Evolutionary conservation across 2,329 filamentous ascomycete genomes (phyloP).

Genomic region (Hirsutella thompsonii): DNA sequence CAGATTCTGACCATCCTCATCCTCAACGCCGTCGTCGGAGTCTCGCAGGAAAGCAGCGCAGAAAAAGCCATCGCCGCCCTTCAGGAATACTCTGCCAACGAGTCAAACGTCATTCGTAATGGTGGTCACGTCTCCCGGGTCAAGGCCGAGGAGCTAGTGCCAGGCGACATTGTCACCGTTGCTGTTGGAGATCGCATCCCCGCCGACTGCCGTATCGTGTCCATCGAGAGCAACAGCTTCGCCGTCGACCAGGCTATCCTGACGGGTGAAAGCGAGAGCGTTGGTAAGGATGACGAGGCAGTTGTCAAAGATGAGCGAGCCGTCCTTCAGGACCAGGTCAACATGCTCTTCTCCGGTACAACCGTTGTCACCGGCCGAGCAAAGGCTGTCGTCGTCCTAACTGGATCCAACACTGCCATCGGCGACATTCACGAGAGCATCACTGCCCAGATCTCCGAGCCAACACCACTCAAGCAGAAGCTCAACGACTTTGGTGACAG

Average conservation of each 20-base stretch:
- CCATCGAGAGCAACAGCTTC: constrained; percentile 95
- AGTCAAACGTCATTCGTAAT: constrained; percentile 84
- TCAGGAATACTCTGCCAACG: constrained; percentile 97
- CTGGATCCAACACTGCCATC: constrained; percentile 83
- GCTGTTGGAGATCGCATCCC: constrained; percentile 87
- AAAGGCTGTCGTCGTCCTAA: constrained; percentile 79
- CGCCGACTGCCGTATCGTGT: constrained; percentile 80
- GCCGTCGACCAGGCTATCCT: constrained; percentile 92
- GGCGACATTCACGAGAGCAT: constrained; percentile 99
- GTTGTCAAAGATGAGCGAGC: constrained; percentile 66
- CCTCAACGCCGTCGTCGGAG: constrained; percentile 91
- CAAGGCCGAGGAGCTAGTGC: constrained; percentile 94
- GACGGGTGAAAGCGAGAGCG: constrained; percentile 95
- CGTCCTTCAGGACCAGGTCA: constrained; percentile 93
- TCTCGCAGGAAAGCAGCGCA: constrained; percentile 96
- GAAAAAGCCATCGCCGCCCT: constrained; percentile 97
- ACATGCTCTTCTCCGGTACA: constrained; percentile 97
- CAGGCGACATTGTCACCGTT: constrained; percentile 81
- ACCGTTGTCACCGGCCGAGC: constrained; percentile 93
- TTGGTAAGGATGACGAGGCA: constrained; percentile 63
- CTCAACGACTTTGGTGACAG: constrained; percentile 95
- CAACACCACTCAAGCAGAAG: constrained; percentile 96
- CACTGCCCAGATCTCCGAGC: constrained; percentile 92
- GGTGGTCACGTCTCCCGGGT: constrained; percentile 62
- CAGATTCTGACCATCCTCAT: constrained; percentile 94